A percentile compares a stretch with the other conserved stretches of the same genome.
phyloP scores from a whole-genome alignment of 192 early-diverging fungal genomes.

The Backusella circina region DNA sequence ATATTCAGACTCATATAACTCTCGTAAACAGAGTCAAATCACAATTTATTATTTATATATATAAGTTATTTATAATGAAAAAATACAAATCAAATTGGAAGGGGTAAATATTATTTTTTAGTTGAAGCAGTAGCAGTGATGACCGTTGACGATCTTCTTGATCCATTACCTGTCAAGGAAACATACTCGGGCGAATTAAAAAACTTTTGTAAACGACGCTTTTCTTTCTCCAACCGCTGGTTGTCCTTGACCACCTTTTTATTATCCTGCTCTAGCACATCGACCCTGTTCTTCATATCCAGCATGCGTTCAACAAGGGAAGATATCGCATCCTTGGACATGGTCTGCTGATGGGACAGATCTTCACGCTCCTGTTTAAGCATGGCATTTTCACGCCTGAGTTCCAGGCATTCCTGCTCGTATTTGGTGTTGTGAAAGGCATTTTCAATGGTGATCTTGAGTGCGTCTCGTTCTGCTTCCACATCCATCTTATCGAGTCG shows the following conservation, averaged over 20 bases:
- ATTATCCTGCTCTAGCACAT: background rate
- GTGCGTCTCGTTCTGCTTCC: conserved; percentile 46
- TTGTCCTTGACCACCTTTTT: background rate
- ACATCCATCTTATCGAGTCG: conserved; percentile 51
- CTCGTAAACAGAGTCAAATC: background rate
- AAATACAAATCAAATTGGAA: background rate
- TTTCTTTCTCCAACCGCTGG: conserved; percentile 2
- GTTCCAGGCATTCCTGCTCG: conserved; percentile 24
- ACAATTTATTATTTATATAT: background rate
- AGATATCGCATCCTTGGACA: conserved; percentile 19
- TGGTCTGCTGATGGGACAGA: conserved; percentile 11
- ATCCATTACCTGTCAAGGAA: background rate
- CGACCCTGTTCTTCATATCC: conserved; percentile 12
- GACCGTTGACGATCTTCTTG: background rate
- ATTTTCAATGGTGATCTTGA: conserved; percentile 42
- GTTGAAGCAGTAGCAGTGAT: background rate
- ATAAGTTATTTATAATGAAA: background rate
- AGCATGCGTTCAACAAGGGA: conserved; percentile 23
- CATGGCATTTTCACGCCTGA: conserved; percentile 20
- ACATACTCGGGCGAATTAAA: conserved; percentile 7
- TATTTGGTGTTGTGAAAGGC: conserved; percentile 1
- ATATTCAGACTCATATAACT: too few relatives aligned
- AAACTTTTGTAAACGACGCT: background rate
- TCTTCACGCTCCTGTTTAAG: conserved; percentile 18
- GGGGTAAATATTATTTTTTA: background rate